A percentile compares a stretch with the other conserved stretches of the same genome.
phyloP scores from a whole-genome alignment of 108 stramenopile species.

The Skeletonema tropicum region DNA sequence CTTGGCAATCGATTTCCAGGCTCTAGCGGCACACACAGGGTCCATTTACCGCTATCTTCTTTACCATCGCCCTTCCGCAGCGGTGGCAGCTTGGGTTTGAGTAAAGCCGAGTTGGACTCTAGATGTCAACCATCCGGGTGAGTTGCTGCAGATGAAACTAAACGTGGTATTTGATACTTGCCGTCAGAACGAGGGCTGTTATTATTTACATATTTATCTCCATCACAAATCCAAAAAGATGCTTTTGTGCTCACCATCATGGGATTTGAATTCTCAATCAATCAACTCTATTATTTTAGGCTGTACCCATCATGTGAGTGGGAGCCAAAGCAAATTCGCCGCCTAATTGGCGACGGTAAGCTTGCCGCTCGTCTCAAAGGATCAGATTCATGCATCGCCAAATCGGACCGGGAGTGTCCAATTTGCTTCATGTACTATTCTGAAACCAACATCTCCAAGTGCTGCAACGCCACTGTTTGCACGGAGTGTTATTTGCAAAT shows the following conservation, averaged over 20 bases:
- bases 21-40: not conserved
- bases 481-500: conserved; percentile 91
- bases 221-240: too few relatives aligned
- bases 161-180: too few relatives aligned
- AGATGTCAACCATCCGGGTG: conserved; percentile 76
- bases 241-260: conserved; percentile 9
- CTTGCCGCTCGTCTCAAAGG: conserved; percentile 74
- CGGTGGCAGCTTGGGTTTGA: conserved; percentile 59
- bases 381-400: conserved; percentile 46
- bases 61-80: conserved; percentile 24
- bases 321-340: conserved; percentile 80
- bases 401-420: conserved; percentile 79
- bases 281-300: conserved; percentile 22
- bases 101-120: conserved; percentile 66
- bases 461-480: conserved; percentile 82
- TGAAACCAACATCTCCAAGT: conserved; percentile 71
- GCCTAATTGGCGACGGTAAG: conserved; percentile 71
- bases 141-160: conserved; percentile 22
- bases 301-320: conserved; percentile 70
- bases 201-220: not conserved
- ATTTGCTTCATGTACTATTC: conserved; percentile 87
- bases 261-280: conserved; percentile 6
- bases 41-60: conserved; percentile 13
- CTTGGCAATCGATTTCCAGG: conserved; percentile 16
- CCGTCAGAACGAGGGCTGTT: too few relatives aligned